Evolutionary conservation across 768 basidiomycete species (phyloP), one percentile per base, ranked within the genome.

Genomic region (Melanogaster broomeanus): DNA sequence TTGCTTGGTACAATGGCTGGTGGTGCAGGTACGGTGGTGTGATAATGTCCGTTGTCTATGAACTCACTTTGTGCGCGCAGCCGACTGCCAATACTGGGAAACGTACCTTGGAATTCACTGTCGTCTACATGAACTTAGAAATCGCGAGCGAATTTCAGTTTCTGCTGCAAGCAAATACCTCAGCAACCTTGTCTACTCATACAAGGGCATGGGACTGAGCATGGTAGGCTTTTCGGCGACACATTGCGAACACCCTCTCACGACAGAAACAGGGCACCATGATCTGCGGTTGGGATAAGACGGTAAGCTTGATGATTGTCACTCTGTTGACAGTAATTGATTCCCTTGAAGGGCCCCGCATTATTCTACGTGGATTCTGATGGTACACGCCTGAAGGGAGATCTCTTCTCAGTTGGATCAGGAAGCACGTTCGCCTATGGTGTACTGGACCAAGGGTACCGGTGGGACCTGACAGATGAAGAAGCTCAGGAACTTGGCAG

Each of bases 271-370:
- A 95, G 93, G 97, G 97, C 44, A 99, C 97, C 0, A 99, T 98
- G 97, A 95, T 99, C 50, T 98, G 95, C 63, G 97, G 97, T 24
- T 98, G 95, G 94, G 97, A 99, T 74, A 98, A 98, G 77, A 98
- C 95, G 12, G 90, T 89, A 54, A 61, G 87, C 72, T 5, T 22
- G 15, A 37, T 28, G 30, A 46, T 19, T 22, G n/a, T 45, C 10
- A 19, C 24, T 41, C 43, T 44, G 10, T 48, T 25, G 43, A 45
- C 42, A 56, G 34, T 50, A 8, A n/a, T 37, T 58, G 35, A 65
- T 44, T 10, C 35, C 24, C 49, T 51, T 48, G 48, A 64, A 91
- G 85, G 97, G 95, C 1, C 94, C 95, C 18, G 84, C 92, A 19
- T 77, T 99, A 24, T 98, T 94, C 76, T 98, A 98, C 68, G 97